Evolutionary conservation across 1,139 yeast species (phyloP), one percentile per base, ranked within the genome.

Genomic region (Petasospora rhodanensis): DNA sequence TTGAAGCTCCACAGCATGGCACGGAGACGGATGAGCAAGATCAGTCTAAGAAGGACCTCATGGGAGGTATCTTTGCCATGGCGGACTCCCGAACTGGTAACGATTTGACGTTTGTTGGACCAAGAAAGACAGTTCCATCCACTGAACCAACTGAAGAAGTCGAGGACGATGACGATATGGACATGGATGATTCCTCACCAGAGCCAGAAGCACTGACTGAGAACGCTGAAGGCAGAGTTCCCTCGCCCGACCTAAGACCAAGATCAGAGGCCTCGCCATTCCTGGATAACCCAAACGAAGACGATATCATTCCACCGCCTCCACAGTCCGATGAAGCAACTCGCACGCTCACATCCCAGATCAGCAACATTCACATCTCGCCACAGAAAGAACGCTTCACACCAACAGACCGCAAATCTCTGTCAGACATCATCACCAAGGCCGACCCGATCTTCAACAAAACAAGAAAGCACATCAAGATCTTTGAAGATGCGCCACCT

Each of bases 71-170:
- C 14, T 50, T 50, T 22, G 29, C 28, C 5, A 31, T 17, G 4
- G 32, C 21, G 10, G 16, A 25, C 7, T 19, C 39, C 7, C 8
- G 9, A 7, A 18, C 7, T n/a, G 7, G 7, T 23, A 15, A 22
- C 2, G 34, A 39, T 12, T 15, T 34, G 5, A 37, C 41, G 6
- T 23, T 31, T 24, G 30, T 41, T 6, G 43, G 37, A 34, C 30
- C 8, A 48, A 46, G 24, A 51, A 24, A 7, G 24, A 12, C 8
- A 21, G 12, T 9, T 7, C 23, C 13, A 21, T 18, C 12, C 30
- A 53, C 33, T 61, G 62, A 3, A n/a, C n/a, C n/a, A n/a, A n/a
- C n/a, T n/a, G n/a, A n/a, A n/a, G 34, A 57, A 3, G 41, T 52
- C 18, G 68, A 64, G 40, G 52, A 58, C 5, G 61, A 57, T 7